Percentiles rank a stretch among this genome's conserved stretches.
Conservation (phyloP, 1,284 basidiomycete species). For the Xanthoconium separans region DNA sequence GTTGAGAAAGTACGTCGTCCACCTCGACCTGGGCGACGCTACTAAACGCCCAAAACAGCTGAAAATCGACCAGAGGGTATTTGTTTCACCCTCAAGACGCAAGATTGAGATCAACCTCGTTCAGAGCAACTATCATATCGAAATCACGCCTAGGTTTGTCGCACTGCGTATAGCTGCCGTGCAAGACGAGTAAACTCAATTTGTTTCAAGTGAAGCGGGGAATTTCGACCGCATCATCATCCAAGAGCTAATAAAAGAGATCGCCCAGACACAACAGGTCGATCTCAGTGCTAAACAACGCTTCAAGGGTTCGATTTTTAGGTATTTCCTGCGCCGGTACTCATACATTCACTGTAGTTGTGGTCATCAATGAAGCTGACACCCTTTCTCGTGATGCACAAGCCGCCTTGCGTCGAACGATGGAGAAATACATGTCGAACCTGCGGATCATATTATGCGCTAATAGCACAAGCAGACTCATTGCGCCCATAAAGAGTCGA, state of each 20-base stretch:
- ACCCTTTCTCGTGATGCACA: slow-evolving; percentile 94
- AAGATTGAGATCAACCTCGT: slow-evolving; percentile 98
- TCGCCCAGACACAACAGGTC: slow-evolving; percentile 98
- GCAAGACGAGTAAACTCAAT: not conserved
- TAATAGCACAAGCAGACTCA: slow-evolving; percentile 95
- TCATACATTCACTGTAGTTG: slow-evolving; percentile 56
- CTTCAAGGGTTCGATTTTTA: slow-evolving; percentile 77
- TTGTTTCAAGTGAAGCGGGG: slow-evolving; percentile 79
- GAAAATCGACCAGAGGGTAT: slow-evolving; percentile 97
- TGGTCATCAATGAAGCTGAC: slow-evolving; percentile 98
- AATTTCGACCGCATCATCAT: slow-evolving; percentile 96
- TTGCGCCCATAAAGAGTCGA: slow-evolving; percentile 94
- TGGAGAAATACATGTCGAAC: slow-evolving; percentile 99
- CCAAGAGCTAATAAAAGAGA: slow-evolving; percentile 97
- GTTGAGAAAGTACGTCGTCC: slow-evolving; percentile 79
- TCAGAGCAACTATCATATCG: slow-evolving; percentile 96
- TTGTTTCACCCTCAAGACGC: slow-evolving; percentile 91
- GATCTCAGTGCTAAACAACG: slow-evolving; percentile 93
- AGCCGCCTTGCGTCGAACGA: slow-evolving; percentile 94
- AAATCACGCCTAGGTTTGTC: slow-evolving; percentile 91
- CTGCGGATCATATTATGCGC: slow-evolving; percentile 97
- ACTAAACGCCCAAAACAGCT: slow-evolving; percentile 52
- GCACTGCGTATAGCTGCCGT: not conserved
- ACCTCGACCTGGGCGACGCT: not conserved
- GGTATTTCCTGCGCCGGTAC: not conserved